These are phyloP conservation scores for Ziziphus jujuba DNA, from an alignment of 306 rosid species.

Conservation along the genomic window DNA sequence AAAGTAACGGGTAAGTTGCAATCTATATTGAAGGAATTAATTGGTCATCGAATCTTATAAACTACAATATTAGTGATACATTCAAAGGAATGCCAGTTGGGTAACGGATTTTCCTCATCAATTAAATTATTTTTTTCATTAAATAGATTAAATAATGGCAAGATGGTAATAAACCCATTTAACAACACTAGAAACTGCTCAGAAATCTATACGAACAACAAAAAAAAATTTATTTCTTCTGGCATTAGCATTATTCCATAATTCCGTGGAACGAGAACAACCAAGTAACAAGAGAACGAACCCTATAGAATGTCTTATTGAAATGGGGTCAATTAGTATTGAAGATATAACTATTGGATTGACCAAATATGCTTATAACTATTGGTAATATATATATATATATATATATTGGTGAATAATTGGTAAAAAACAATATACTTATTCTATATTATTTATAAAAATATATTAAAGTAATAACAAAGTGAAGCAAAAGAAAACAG, in stretches of 20 bases:
- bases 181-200: not conserved
- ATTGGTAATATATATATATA: too few species aligned
- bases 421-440: not conserved
- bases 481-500: not conserved
- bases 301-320: conserved; percentile 59
- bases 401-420: too few species aligned
- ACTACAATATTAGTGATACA: conserved; percentile 44
- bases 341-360: too few species aligned
- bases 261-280: conserved; percentile 12
- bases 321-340: conserved; percentile 18
- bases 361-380: conserved; percentile 4
- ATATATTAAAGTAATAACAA: not conserved
- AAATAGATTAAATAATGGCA: conserved; percentile 17
- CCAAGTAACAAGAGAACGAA: conserved; percentile 33
- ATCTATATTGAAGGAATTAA: conserved; percentile 31
- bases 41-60: conserved; percentile 44
- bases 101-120: conserved; percentile 34
- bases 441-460: not conserved
- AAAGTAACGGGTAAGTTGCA: conserved; percentile 17
- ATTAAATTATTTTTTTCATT: conserved; percentile 16
- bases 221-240: too few species aligned
- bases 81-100: conserved; percentile 69
- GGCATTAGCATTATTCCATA: conserved; percentile 47
- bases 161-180: conserved; percentile 5
- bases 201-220: conserved; percentile 1